Percentiles rank a stretch among this genome's conserved stretches.
Conservation (phyloP, 2,329 filamentous ascomycete genomes). For the Botrytis squamosa region DNA sequence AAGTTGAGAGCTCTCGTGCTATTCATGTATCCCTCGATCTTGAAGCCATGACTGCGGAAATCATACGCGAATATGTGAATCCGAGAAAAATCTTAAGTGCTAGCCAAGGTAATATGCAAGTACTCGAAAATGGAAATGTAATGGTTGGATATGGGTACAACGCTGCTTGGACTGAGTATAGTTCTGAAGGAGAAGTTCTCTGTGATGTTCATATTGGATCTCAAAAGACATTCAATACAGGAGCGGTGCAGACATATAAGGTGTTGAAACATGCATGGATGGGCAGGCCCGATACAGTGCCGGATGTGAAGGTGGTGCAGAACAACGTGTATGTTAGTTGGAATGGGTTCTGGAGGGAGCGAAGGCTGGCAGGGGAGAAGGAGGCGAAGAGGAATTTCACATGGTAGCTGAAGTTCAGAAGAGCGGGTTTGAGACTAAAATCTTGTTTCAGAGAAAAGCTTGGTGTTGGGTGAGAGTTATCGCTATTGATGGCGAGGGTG, state of each 20-base stretch:
- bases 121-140: slow-evolving; percentile 12
- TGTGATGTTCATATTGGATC: background rate
- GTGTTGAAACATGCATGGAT: background rate
- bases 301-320: background rate
- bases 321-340: background rate
- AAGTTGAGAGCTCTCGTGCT: slow-evolving; percentile 20
- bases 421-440: background rate
- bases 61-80: slow-evolving; percentile 22
- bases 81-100: slow-evolving; percentile 26
- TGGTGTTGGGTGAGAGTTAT: slow-evolving; percentile 5
- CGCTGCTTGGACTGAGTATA: slow-evolving; percentile 7
- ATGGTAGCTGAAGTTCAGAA: background rate
- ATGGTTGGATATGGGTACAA: slow-evolving; percentile 7
- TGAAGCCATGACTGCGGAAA: slow-evolving; percentile 24
- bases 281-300: background rate
- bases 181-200: background rate
- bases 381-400: background rate
- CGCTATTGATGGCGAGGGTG: background rate
- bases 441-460: background rate
- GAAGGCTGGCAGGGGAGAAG: background rate
- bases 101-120: slow-evolving; percentile 29
- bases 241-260: slow-evolving; percentile 14
- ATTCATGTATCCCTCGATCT: slow-evolving; percentile 24
- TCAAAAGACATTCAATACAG: background rate
- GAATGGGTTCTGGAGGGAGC: background rate